Evolutionary conservation across 1,284 basidiomycete genomes (phyloP), one percentile per base, ranked within the genome.

Genomic region (Puccinia horiana): DNA sequence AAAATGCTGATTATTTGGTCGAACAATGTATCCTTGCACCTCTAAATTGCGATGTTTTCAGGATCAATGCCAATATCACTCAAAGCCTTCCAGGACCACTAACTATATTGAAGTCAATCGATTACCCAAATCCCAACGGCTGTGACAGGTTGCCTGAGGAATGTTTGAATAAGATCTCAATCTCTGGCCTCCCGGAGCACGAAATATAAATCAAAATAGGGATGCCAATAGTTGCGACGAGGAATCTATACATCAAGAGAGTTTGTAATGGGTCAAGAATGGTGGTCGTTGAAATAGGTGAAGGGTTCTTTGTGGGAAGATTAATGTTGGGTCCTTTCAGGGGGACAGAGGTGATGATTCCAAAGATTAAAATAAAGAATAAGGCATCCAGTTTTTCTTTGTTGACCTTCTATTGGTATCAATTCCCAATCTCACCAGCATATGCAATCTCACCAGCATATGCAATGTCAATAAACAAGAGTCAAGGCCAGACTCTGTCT

Each of bases 131-230:
- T 18, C 26, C 42, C 3, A 42, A 77, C 23, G 16, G 12, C 8
- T 14, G 29, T 4, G 12, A 49, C n/a, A 16, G 32, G 0, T 18
- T 77, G 5, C 35, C 74, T 20, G 74, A 76, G 40, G 74, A 76
- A 47, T 37, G 29, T 18, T 63, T 76, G 2, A 58, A 76, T 56
- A 26, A 32, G 16, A 6, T 52, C 2, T 5, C 3, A 3, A 3
- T 58, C 20, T 16, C 32, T 2, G 74, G 74, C 5, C 56, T 79
- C 47, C 65, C 76, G 1, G 20, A 37, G 1, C 76, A 79, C 40
- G 6, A 23, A 1, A n/a, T 79, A 0, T 1, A 23, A 16, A 11
- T 78, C 1, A 78, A 78, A 32, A 54, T 32, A 20, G 63, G 63
- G 20, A 20, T 52, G 26, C 26, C 35, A 3, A 26, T 77, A 1